These are phyloP conservation scores for Suhomyces vadensis DNA, from an alignment of 805 yeast genomes.

Conservation along the genomic window DNA sequence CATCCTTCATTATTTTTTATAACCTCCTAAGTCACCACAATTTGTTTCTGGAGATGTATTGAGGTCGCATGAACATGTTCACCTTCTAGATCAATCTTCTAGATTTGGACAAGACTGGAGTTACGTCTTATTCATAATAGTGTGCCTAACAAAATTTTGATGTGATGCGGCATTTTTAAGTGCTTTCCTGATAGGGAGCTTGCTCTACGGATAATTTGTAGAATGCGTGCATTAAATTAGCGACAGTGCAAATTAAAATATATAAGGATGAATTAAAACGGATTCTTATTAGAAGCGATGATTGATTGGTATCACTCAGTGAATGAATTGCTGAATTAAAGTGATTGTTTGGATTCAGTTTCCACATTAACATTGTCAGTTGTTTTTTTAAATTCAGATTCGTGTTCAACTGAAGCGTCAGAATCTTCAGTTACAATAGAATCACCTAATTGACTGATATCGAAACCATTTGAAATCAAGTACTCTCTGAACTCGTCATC, in stretches of 20 bases:
- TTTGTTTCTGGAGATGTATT: no score
- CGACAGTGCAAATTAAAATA: no score
- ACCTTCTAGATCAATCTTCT: no score
- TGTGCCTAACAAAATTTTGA: no score
- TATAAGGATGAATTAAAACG: background rate
- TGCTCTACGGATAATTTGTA: no score
- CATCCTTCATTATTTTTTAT: constrained; percentile 39
- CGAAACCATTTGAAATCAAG: constrained; percentile 69
- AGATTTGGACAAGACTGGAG: no score
- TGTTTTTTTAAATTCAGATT: constrained; percentile 2
- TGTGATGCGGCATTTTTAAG: no score
- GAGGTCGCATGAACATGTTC: no score
- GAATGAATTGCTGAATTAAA: background rate
- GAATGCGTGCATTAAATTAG: no score
- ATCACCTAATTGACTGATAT: constrained; percentile 57
- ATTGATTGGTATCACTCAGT: background rate
- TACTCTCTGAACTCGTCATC: constrained; percentile 71
- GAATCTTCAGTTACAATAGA: constrained; percentile 7
- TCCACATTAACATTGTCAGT: constrained; percentile 8
- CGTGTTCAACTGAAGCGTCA: background rate
- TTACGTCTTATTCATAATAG: no score
- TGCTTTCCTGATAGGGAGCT: no score
- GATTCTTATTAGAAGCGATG: background rate
- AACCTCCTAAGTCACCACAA: no score
- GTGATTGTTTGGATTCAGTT: constrained; percentile 9